Evolutionary conservation across 2,329 filamentous ascomycete genomes (phyloP), one percentile per base, ranked within the genome.

Genomic region (Zelopaecilomyces penicillatus): DNA sequence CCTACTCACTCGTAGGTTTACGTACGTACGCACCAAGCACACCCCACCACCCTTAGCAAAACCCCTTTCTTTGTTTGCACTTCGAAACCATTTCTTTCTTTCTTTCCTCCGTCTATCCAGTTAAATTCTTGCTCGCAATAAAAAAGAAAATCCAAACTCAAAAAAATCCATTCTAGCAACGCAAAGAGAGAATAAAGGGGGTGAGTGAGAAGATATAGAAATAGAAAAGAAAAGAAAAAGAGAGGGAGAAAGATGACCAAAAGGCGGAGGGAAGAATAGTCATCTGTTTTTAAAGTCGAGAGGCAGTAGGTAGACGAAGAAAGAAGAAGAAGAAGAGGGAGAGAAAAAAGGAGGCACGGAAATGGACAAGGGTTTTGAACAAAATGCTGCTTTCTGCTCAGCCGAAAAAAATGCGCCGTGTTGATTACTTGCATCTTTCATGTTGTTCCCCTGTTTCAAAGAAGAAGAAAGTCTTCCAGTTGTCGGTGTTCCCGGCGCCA

Each of bases 401-500:
- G 42, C 37, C 39, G 42, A 12, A 37, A 43, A 19, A 19, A 19
- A 19, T 19, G 19, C 19, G 19, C 19, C 19, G 19, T 19, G 19
- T 19, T 19, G 19, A 19, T 19, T 19, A 19, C 19, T 19, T 19
- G 19, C 19, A 19, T 19, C 19, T 19, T 19, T 19, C 19, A 19
- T 19, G 19, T 19, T 19, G 19, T 19, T 19, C 19, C 19, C 19
- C 19, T 19, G 19, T 19, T 19, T 19, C 19, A 19, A 19, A 2
- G 19, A 19, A 19, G 19, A 19, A 19, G 3, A 19, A 19, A 19
- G 19, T 19, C 19, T 19, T 19, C 19, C 19, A 19, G 19, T 19
- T 19, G 19, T 19, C 19, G 19, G 19, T 19, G 46, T 37, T 37
- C 55, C 40, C 51, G 57, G 54, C 57, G 57, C 57, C 57, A 49